These are phyloP conservation scores for Pichia insulana DNA, from an alignment of 805 yeast genomes.

Conservation along the genomic window DNA sequence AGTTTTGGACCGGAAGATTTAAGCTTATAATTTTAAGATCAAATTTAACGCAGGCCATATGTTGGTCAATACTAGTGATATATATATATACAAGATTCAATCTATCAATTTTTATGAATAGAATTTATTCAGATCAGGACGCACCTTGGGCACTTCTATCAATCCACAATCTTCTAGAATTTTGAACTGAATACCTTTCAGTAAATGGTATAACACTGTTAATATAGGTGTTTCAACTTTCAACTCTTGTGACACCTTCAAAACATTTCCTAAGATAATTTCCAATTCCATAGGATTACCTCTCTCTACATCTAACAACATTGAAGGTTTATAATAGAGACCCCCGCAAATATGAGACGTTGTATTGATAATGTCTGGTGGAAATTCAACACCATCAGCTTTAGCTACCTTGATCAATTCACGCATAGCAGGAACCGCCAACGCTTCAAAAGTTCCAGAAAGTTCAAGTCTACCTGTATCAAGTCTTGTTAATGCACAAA, in stretches of 20 bases:
- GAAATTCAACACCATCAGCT: constrained; percentile 54
- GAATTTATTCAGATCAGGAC: constrained; percentile 23
- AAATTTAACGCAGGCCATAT: too few species aligned
- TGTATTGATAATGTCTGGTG: constrained; percentile 37
- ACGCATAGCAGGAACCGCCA: constrained; percentile 54
- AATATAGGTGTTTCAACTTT: constrained; percentile 52
- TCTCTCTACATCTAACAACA: constrained; percentile 60
- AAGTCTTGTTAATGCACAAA: constrained; percentile 48
- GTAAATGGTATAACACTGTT: constrained; percentile 45
- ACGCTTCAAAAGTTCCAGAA: constrained; percentile 33
- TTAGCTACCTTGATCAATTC: constrained; percentile 61
- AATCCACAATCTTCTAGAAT: constrained; percentile 50
- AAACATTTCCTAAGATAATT: constrained; percentile 59
- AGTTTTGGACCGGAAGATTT: constrained; percentile 9
- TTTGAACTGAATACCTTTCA: constrained; percentile 52
- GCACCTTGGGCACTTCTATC: constrained; percentile 33
- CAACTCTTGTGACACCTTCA: constrained; percentile 40
- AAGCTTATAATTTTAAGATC: background rate
- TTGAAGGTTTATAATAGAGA: constrained; percentile 57
- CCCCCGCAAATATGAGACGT: constrained; percentile 54
- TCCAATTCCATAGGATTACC: constrained; percentile 66
- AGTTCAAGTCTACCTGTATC: constrained; percentile 48
- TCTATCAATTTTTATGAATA: background rate
- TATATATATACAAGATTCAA: too few species aligned
- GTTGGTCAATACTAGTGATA: too few species aligned